phyloP scores from a whole-genome alignment of 176 grass and related monocot genomes.

The Avena sativa region DNA sequence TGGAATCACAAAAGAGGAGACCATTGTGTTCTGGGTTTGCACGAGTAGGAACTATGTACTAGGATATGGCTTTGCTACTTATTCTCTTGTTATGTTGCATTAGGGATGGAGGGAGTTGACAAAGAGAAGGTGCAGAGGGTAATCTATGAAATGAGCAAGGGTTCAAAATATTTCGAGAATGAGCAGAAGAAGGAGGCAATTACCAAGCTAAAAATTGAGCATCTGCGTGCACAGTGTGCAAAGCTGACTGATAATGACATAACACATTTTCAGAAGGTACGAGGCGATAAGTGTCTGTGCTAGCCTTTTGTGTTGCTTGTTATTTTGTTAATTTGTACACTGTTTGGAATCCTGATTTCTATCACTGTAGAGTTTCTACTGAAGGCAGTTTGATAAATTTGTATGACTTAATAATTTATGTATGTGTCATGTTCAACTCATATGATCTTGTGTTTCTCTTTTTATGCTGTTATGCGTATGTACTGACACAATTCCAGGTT shows the following conservation, averaged over 20 bases:
- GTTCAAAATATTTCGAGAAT: constrained; percentile 96
- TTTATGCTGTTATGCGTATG: neutral
- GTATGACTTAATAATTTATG: neutral
- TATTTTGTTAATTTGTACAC: constrained; percentile 7
- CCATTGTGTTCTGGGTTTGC: too few relatives aligned
- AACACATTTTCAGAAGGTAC: constrained; percentile 81
- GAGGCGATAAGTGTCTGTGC: neutral
- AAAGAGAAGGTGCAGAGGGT: constrained; percentile 88
- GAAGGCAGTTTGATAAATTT: constrained; percentile 2
- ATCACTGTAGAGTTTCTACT: neutral
- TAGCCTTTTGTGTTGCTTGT: neutral
- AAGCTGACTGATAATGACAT: constrained; percentile 79
- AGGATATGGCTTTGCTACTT: neutral
- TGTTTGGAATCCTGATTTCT: constrained; percentile 9
- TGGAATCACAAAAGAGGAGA: too few relatives aligned
- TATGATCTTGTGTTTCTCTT: neutral
- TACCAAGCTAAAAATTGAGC: constrained; percentile 80
- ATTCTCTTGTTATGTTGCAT: constrained; percentile 28
- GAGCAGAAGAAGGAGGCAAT: constrained; percentile 85
- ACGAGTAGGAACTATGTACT: too few relatives aligned
- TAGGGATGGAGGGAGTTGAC: constrained; percentile 98
- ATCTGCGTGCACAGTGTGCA: constrained; percentile 55
- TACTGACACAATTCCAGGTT: constrained; percentile 51
- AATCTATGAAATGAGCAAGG: constrained; percentile 93
- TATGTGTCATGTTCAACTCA: neutral